Evolutionary conservation across 805 yeast genomes (phyloP), one percentile per base, ranked within the genome.

Genomic region (Ogataea philodendri): DNA sequence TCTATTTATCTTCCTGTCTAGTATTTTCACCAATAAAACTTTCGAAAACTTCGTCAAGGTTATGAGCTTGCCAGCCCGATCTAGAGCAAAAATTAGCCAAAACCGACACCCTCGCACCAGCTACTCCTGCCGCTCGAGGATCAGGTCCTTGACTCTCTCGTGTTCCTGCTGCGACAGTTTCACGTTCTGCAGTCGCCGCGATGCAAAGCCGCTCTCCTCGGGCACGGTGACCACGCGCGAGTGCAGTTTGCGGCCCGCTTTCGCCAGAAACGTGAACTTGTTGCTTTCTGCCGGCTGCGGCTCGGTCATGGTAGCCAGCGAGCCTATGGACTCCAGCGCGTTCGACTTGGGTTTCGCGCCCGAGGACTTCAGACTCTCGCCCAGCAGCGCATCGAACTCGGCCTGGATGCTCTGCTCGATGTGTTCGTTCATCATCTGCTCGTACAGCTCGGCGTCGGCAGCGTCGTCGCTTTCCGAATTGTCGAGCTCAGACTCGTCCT

Each of bases 101-200:
- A 37, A 16, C 27, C 15, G 9, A 26, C 35, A 30, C 17, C 39
- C 30, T 17, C 22, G 15, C 30, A 32, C 26, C 36, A 11, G 2
- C 17, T 19, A 21, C 24, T 20, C 14, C 15, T 30, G 65, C 66
- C 65, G 64, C 19, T 65, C 62, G 25, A 72, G 50, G 15, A 81
- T 83, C 39, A 76, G 67, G 24, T 67, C 66, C 56, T 78, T 75
- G 38, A 83, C 72, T 48, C 69, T 65, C 42, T 75, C 75, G 35
- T 76, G 70, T 55, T 81, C 82, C 25, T 64, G 63, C 42, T 65
- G 65, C 41, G 71, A 64, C 41, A 68, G 66, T 35, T 66, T 72
- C 34, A 70, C 75, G 39, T 76, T 78, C 42, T 66, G 67, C 16
- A 68, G 48, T 11, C 79, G 69, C 19, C 68, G 70, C 21, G 70